A percentile compares a stretch with the other conserved stretches of the same genome.
Conservation (phyloP, 2,329 filamentous ascomycete genomes). For the Xylaria sp. region DNA sequence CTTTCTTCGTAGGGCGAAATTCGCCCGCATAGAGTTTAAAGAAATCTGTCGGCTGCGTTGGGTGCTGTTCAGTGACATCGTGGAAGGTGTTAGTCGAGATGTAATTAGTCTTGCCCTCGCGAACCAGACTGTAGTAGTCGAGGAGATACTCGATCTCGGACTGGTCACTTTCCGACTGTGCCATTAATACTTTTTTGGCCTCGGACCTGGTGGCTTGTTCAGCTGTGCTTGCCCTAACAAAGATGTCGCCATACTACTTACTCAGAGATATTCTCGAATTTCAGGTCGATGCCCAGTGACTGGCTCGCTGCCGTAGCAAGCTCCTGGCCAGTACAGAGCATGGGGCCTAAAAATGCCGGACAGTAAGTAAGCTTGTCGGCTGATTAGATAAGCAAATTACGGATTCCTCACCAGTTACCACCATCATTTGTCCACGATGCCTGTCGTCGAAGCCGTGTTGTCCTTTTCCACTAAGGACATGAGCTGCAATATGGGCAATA, state of each 20-base stretch:
- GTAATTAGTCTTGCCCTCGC: conserved; percentile 66
- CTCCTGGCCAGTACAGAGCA: conserved; percentile 59
- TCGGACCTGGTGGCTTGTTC: conserved; percentile 39
- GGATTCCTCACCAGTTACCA: conserved; percentile 55
- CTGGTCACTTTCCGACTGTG: conserved; percentile 51
- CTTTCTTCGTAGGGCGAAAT: conserved; percentile 53
- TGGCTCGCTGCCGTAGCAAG: conserved; percentile 59
- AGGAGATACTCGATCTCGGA: conserved; percentile 61
- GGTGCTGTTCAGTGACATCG: conserved; percentile 59
- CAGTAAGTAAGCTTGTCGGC: not conserved
- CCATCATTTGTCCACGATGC: conserved; percentile 64
- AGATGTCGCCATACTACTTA: conserved; percentile 42
- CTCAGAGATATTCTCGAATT: conserved; percentile 60
- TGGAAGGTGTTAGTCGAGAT: conserved; percentile 63
- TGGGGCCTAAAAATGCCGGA: conserved; percentile 52
- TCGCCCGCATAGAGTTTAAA: conserved; percentile 59
- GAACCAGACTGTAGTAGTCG: conserved; percentile 64
- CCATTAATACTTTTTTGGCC: conserved; percentile 50
- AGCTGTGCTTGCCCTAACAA: not conserved
- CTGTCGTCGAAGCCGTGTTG: conserved; percentile 61
- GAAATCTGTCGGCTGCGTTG: conserved; percentile 60
- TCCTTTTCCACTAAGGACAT: conserved; percentile 60
- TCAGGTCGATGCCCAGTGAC: conserved; percentile 55
- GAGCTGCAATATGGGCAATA: conserved; percentile 59
- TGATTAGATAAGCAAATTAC: not conserved